phyloP scores from a whole-genome alignment of 2,329 filamentous ascomycete genomes.

The Botrytis paeoniae region DNA sequence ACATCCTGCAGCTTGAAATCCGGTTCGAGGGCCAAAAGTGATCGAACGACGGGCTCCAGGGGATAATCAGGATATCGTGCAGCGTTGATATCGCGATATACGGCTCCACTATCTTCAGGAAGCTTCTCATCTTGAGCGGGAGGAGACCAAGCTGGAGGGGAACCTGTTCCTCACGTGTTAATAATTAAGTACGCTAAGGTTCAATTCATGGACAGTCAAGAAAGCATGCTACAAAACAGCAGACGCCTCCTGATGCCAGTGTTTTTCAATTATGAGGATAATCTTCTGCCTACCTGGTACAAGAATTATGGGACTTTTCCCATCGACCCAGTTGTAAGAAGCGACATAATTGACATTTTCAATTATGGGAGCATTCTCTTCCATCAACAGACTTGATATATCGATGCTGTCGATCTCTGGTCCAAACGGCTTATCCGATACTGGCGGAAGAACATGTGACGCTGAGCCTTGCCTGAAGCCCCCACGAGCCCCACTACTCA shows the following conservation, averaged over 20 bases:
- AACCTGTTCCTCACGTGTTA: constrained; percentile 40
- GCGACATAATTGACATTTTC: constrained; percentile 43
- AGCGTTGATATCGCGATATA: constrained; percentile 45
- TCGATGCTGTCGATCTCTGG: constrained; percentile 25
- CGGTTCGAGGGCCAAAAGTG: constrained; percentile 41
- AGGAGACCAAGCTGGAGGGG: constrained; percentile 51
- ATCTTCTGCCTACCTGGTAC: constrained; percentile 43
- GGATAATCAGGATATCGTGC: constrained; percentile 42
- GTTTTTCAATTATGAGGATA: neutral
- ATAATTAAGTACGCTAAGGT: neutral
- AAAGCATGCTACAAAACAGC: neutral
- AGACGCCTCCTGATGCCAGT: neutral
- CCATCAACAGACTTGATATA: constrained; percentile 24
- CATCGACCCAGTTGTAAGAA: constrained; percentile 52
- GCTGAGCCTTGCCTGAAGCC: neutral
- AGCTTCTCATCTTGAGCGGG: constrained; percentile 38
- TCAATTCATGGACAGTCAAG: neutral
- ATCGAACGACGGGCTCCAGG: constrained; percentile 43
- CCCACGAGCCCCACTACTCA: neutral
- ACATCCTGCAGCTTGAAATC: constrained; percentile 39
- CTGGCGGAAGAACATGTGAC: neutral
- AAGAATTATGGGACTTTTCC: constrained; percentile 41
- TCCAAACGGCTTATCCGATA: constrained; percentile 22
- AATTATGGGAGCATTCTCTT: constrained; percentile 38
- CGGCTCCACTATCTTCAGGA: constrained; percentile 41